Conservation (phyloP, 2,329 filamentous ascomycete species). For the Septoria petroselini region DNA sequence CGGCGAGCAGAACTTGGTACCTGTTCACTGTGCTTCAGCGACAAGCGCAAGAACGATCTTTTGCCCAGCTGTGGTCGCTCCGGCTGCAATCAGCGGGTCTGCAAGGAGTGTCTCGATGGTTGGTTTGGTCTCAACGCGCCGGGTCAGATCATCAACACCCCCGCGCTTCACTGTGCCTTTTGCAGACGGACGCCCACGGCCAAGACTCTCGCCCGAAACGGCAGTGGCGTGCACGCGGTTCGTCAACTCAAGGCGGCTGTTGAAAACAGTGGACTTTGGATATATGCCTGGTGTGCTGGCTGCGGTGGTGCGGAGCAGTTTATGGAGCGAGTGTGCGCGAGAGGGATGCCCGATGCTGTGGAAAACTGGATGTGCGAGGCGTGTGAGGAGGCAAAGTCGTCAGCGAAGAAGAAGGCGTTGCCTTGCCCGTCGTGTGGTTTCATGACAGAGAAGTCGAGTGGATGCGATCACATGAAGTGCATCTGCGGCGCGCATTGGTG, state of each 20-base stretch:
- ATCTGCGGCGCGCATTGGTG: conserved; percentile 16
- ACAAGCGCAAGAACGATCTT: conserved; percentile 5
- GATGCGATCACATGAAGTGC: conserved; percentile 20
- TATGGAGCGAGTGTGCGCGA: conserved; percentile 18
- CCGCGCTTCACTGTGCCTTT: conserved; percentile 18
- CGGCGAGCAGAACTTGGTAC: conserved; percentile 12
- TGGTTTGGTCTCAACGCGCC: conserved; percentile 19
- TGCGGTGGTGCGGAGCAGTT: conserved; percentile 11
- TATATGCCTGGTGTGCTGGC: conserved; percentile 14
- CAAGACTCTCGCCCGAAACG: conserved; percentile 10
- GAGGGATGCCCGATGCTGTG: conserved; percentile 1
- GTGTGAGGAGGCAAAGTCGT: conserved; percentile 3
- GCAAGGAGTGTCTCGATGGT: conserved; percentile 4
- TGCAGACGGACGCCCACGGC: conserved; percentile 12
- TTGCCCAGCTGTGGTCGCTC: conserved; percentile 14
- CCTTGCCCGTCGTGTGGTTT: conserved; percentile 11
- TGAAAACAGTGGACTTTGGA: conserved; percentile 11
- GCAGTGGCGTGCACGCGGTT: conserved; percentile 12
- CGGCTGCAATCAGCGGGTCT: conserved; percentile 17
- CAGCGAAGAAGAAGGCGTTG: neutral
- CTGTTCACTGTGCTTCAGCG: conserved; percentile 17
- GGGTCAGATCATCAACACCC: conserved; percentile 17
- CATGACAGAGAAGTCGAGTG: conserved; percentile 12
- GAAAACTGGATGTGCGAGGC: conserved; percentile 10
- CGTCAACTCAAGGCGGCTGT: conserved; percentile 10